phyloP scores from a whole-genome alignment of 257 asterid species.

The Misopates orontium region DNA sequence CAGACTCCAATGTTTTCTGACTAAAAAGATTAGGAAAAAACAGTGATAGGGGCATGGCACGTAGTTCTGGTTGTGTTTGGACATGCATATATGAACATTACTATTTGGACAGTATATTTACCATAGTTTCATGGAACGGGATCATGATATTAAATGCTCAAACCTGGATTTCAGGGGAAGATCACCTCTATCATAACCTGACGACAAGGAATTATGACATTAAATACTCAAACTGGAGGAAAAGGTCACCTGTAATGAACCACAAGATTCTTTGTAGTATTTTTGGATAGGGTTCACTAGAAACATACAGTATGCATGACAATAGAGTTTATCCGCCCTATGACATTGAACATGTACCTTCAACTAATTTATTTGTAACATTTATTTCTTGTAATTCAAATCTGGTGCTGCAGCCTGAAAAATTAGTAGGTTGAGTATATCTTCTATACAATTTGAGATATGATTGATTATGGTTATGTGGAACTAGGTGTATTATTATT shows the following conservation, averaged over 20 bases:
- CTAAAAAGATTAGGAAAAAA: slow-evolving; percentile 19
- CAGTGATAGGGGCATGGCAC: background rate
- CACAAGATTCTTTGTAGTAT: slow-evolving; percentile 1
- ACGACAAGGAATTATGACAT: background rate
- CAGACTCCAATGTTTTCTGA: slow-evolving; percentile 22
- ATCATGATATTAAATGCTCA: slow-evolving; percentile 17
- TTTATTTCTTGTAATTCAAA: background rate
- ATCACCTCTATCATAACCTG: background rate
- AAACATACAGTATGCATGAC: background rate
- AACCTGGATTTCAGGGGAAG: slow-evolving; percentile 22
- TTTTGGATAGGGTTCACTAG: background rate
- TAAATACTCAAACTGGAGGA: background rate
- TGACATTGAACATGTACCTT: background rate
- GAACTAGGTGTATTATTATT: background rate
- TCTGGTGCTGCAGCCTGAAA: background rate
- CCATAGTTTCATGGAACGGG: slow-evolving; percentile 17
- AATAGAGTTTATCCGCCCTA: too few species aligned
- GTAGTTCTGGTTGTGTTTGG: slow-evolving; percentile 12
- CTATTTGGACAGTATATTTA: slow-evolving; percentile 18
- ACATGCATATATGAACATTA: background rate
- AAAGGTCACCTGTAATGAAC: background rate
- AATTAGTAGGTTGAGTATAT: background rate
- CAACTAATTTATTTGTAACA: background rate
- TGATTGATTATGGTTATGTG: background rate
- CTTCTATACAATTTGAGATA: background rate